Evolutionary conservation across 352 stramenopile genomes (phyloP).

Genomic region (Elongisporangium anandrum): DNA sequence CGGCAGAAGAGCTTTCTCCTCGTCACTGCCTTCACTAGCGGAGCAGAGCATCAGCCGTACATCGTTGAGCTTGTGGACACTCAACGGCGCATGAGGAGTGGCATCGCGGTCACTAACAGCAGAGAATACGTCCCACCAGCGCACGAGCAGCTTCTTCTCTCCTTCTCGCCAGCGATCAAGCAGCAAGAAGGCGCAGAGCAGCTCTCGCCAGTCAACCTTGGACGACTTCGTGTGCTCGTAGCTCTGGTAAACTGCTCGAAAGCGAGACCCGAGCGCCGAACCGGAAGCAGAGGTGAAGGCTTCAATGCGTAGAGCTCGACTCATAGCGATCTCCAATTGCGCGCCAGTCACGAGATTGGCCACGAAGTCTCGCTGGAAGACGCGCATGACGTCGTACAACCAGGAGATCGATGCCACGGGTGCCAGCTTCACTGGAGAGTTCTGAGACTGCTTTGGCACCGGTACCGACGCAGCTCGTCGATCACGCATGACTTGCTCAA

Average conservation of each 20-base stretch:
- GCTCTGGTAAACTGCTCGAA: conserved; percentile 24
- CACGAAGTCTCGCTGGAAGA: conserved; percentile 21
- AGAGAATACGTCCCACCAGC: conserved; percentile 59
- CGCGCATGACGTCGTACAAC: conserved; percentile 27
- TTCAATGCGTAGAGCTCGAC: conserved; percentile 20
- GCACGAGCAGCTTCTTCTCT: conserved; percentile 31
- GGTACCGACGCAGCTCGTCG: not conserved
- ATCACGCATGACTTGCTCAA: conserved; percentile 21
- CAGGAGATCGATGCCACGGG: conserved; percentile 13
- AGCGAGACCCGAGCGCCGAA: conserved; percentile 7
- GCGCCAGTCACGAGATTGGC: conserved; percentile 19
- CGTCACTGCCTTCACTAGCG: conserved; percentile 25
- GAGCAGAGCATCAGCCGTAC: conserved; percentile 24
- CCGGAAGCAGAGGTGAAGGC: not conserved
- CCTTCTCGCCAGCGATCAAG: conserved; percentile 49
- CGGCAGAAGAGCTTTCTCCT: conserved; percentile 31
- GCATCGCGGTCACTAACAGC: conserved; percentile 4
- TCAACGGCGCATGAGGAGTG: conserved; percentile 7
- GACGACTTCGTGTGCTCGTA: conserved; percentile 19
- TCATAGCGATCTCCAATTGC: conserved; percentile 38
- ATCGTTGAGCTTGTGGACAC: conserved; percentile 10
- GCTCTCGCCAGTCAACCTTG: conserved; percentile 37
- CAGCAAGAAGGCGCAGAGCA: conserved; percentile 40
- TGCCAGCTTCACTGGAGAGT: not conserved
- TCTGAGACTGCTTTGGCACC: not conserved